Conservation (phyloP, 139 green algal genomes). For the Closterium sp. region DNA sequence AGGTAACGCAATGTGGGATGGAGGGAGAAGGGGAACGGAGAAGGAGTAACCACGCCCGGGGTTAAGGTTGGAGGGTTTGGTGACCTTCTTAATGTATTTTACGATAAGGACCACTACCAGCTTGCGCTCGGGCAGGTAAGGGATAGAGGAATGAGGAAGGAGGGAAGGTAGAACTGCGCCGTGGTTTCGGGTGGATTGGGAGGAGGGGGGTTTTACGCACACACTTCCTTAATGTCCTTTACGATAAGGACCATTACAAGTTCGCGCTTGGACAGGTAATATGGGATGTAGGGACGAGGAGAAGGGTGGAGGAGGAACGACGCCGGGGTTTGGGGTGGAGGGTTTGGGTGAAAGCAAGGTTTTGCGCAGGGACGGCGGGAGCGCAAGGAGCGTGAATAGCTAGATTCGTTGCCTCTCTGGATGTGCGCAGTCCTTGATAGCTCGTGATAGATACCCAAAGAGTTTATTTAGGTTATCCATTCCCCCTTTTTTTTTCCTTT, state of each 20-base stretch:
- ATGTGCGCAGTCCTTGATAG: no score
- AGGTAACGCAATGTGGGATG: conserved; percentile 51
- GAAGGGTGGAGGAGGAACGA: background rate
- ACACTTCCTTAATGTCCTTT: conserved; percentile 99
- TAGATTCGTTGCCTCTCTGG: no score
- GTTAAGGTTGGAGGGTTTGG: no score
- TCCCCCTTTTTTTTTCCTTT: background rate
- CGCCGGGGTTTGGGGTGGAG: background rate
- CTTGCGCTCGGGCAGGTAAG: conserved; percentile 88
- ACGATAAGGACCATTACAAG: conserved; percentile 99
- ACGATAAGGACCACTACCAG: conserved; percentile 99
- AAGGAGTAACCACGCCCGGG: background rate
- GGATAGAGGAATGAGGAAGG: background rate
- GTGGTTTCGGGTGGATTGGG: background rate
- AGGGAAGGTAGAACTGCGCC: background rate
- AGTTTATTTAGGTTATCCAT: background rate
- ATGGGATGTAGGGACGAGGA: background rate
- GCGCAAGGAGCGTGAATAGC: no score
- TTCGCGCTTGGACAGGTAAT: conserved; percentile 88
- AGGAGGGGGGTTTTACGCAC: background rate
- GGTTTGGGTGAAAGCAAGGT: background rate
- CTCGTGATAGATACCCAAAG: no score
- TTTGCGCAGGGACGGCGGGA: background rate
- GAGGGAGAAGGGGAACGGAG: background rate
- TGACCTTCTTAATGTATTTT: conserved; percentile 98